Evolutionary conservation across 2,329 filamentous ascomycete genomes (phyloP).

Genomic region (Albifimbria verrucaria): DNA sequence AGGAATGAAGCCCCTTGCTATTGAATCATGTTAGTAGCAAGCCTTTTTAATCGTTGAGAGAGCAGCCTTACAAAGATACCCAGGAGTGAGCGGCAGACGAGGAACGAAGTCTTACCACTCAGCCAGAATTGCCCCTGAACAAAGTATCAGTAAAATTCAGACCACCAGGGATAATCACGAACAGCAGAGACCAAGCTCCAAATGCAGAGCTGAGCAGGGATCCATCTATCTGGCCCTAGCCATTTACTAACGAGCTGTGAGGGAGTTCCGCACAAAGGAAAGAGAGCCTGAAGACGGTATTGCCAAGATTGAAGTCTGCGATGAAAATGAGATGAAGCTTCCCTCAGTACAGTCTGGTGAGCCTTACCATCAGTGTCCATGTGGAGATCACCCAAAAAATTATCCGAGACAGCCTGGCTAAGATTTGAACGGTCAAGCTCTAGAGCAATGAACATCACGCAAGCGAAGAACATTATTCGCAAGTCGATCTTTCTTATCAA

Average conservation of each 20-base stretch:
- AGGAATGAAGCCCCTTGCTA: constrained; percentile 44
- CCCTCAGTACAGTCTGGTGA: not conserved
- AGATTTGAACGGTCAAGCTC: constrained; percentile 49
- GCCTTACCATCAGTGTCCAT: constrained; percentile 37
- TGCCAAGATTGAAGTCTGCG: constrained; percentile 30
- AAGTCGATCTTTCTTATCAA: constrained; percentile 37
- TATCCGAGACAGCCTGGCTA: constrained; percentile 43
- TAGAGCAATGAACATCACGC: constrained; percentile 38
- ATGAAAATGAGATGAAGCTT: not conserved
- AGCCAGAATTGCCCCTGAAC: constrained; percentile 37
- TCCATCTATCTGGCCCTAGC: constrained; percentile 57
- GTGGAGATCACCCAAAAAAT: constrained; percentile 40
- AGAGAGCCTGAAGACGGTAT: constrained; percentile 26
- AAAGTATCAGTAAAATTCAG: not conserved
- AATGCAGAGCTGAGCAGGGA: constrained; percentile 54
- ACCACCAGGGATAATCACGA: not conserved
- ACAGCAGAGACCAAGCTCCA: constrained; percentile 52
- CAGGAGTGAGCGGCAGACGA: constrained; percentile 34
- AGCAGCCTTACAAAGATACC: constrained; percentile 25
- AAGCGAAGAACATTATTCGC: constrained; percentile 44
- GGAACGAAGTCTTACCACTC: constrained; percentile 32
- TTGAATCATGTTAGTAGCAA: not conserved
- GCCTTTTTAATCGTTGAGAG: not conserved
- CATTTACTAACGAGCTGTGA: constrained; percentile 59
- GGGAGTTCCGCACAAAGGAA: constrained; percentile 43